Conservation (phyloP, 495 filamentous ascomycete genomes). For the Tuber brumale region DNA sequence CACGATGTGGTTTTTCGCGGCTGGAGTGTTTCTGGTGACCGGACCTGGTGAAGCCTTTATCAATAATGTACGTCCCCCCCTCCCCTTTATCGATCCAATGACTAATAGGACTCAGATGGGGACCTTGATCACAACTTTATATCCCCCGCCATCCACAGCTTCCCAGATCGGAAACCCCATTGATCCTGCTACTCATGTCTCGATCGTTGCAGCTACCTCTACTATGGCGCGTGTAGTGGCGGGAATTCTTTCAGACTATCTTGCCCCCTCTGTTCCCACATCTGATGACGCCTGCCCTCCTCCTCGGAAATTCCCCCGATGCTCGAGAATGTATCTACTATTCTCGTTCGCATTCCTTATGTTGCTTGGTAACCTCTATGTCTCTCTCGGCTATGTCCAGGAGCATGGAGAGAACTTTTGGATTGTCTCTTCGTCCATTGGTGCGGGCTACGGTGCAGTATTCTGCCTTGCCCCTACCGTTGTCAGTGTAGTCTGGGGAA, state of each 20-base stretch:
- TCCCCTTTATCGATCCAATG: conserved; percentile 1
- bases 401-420: conserved; percentile 66
- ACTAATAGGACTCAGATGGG: conserved; percentile 55
- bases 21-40: conserved; percentile 90
- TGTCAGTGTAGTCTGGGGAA: conserved; percentile 90
- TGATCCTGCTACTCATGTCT: conserved; percentile 82
- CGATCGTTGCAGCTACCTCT: conserved; percentile 80
- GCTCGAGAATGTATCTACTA: conserved; percentile 77
- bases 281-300: conserved; percentile 33
- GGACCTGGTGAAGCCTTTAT: conserved; percentile 95
- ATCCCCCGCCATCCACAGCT: conserved; percentile 52
- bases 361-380: conserved; percentile 67
- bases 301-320: conserved; percentile 46
- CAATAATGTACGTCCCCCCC: conserved; percentile 59
- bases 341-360: conserved; percentile 67
- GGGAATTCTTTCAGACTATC: conserved; percentile 77
- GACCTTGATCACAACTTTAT: conserved; percentile 83
- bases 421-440: conserved; percentile 71
- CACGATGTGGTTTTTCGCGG: conserved; percentile 92
- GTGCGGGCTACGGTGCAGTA: conserved; percentile 84
- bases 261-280: conserved; percentile 60
- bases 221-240: conserved; percentile 82
- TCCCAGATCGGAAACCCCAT: conserved; percentile 45
- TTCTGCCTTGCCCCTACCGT: conserved; percentile 92
- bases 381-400: conserved; percentile 68